Evolutionary conservation across 768 basidiomycete species (phyloP), one percentile per base, ranked within the genome.

Genomic region (Mycena galopus): DNA sequence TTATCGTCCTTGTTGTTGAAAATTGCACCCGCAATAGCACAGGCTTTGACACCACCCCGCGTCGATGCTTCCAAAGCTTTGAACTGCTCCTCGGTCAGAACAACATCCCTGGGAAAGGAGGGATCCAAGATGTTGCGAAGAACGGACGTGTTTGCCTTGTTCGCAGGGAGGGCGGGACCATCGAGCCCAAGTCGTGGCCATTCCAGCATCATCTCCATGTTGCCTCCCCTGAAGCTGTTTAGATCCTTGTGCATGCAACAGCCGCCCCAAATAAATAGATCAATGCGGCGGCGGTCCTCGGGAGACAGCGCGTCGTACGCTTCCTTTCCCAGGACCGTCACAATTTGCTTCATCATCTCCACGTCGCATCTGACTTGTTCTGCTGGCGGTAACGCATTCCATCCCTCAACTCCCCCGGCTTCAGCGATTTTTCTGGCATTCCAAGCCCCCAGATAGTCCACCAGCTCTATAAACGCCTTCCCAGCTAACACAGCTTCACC

Each of bases 211-310:
- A 35, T 35, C 12, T 35, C 33, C 33, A 12, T 37, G 56, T 76
- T 75, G 0, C 82, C 82, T 11, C 76, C 81, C 56, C 82, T 82
- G 57, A 82, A 73, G 9, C 75, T 72, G 62, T 85, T 85, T 51
- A 77, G 74, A 35, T 84, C 83, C 71, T 85, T 85, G 75, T 85
- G 84, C 81, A 83, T 83, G 53, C 80, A 81, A 71, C 84, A 85
- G 1, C 82, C 83, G 27, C 72, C 81, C 78, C 79, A 82, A 10
- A 85, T 69, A 70, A 85, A 84, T 1, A 83, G 73, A 14, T 78
- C 63, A 0, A 80, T 14, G 4, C 23, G 25, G 32, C 61, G 62
- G 53, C 71, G 68, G 30, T 79, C 77, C 23, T 62, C 69, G n/a
- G 71, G 65, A 23, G 73, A 57, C 16, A 81, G 57, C 14, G 14